Evolutionary conservation across 2,329 filamentous ascomycete species (phyloP).

Genomic region (Aphanoascus verrucosus): DNA sequence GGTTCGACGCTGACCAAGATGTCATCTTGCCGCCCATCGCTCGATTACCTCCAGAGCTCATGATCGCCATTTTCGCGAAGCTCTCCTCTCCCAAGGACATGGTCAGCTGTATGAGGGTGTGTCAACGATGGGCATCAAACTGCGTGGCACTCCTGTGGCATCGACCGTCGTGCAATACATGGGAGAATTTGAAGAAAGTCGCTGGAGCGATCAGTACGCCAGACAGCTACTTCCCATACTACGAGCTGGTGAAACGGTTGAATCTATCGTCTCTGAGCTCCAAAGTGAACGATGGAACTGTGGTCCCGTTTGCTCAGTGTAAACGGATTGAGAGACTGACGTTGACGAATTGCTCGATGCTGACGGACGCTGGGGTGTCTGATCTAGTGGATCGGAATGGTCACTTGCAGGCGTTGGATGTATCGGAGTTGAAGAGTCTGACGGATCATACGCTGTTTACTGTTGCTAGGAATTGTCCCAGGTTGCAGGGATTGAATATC

Average conservation of each 20-base stretch:
- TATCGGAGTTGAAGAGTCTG: conserved; percentile 69
- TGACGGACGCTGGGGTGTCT: conserved; percentile 75
- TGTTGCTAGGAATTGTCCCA: conserved; percentile 69
- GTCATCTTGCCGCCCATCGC: conserved; percentile 52
- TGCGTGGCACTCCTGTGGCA: conserved; percentile 92
- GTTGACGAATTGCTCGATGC: conserved; percentile 72
- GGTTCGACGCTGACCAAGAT: conserved; percentile 44
- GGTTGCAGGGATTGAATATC: conserved; percentile 86
- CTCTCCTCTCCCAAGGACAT: conserved; percentile 66
- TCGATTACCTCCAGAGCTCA: conserved; percentile 81
- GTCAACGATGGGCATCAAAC: conserved; percentile 83
- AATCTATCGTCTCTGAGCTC: conserved; percentile 73
- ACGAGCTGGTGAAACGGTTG: conserved; percentile 79
- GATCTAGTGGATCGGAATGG: conserved; percentile 68
- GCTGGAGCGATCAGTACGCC: conserved; percentile 63
- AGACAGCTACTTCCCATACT: conserved; percentile 77
- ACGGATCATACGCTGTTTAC: conserved; percentile 69
- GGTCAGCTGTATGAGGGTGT: conserved; percentile 85
- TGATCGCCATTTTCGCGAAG: conserved; percentile 85
- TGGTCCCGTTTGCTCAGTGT: conserved; percentile 70
- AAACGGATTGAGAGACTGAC: conserved; percentile 87
- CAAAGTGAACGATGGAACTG: conserved; percentile 77
- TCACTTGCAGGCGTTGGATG: conserved; percentile 77
- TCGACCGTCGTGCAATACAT: conserved; percentile 78
- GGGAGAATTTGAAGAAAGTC: conserved; percentile 69